phyloP scores from a whole-genome alignment of 2,329 filamentous ascomycete genomes.

The Fusarium decemcellulare region DNA sequence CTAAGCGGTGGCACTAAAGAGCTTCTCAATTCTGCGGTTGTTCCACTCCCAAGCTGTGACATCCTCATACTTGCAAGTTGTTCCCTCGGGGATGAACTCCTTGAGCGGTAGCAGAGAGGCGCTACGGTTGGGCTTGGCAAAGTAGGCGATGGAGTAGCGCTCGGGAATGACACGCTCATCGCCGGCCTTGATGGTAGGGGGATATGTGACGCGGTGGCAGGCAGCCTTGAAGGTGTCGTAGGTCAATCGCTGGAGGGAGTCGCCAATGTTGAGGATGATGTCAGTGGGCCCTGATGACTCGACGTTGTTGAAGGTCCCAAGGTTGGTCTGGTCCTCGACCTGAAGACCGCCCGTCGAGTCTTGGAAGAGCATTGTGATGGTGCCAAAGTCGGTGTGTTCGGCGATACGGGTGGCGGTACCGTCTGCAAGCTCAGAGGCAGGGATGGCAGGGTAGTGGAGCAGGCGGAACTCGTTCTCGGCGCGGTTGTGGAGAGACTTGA shows the following conservation, averaged over 20 bases:
- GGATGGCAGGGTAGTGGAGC: constrained; percentile 64
- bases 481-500: constrained; percentile 73
- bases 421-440: constrained; percentile 46
- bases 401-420: constrained; percentile 48
- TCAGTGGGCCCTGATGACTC: constrained; percentile 43
- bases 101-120: constrained; percentile 47
- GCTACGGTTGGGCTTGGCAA: constrained; percentile 50
- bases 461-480: constrained; percentile 73
- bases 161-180: constrained; percentile 45
- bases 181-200: constrained; percentile 34
- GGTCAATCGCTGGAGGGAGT: constrained; percentile 56
- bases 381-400: constrained; percentile 53
- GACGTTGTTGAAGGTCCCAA: constrained; percentile 44
- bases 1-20: constrained; percentile 29
- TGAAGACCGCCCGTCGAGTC: constrained; percentile 48
- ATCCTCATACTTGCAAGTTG: constrained; percentile 48
- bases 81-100: constrained; percentile 47
- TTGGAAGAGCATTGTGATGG: constrained; percentile 51
- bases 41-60: constrained; percentile 54
- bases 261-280: constrained; percentile 57
- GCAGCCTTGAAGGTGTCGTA: constrained; percentile 53
- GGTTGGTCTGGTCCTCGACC: constrained; percentile 45
- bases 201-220: constrained; percentile 52
- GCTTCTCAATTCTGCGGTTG: constrained; percentile 43
- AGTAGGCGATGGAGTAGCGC: constrained; percentile 46